phyloP scores from a whole-genome alignment of 441 rosid genomes.

The Populus hybrid region DNA sequence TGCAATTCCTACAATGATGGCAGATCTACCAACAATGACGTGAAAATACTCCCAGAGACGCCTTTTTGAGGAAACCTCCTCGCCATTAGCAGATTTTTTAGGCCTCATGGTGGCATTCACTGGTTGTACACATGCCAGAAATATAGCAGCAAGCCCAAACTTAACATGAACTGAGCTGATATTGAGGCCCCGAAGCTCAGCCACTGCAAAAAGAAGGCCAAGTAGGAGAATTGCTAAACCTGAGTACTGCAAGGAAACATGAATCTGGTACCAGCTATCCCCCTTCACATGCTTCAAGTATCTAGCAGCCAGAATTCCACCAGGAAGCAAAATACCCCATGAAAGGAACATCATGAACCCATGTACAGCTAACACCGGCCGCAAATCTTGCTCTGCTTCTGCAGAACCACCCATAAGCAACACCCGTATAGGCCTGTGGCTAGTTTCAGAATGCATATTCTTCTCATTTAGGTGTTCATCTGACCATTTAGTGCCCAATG shows the following conservation, averaged over 20 bases:
- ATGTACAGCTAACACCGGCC: slow-evolving; percentile 90
- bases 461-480: slow-evolving; percentile 64
- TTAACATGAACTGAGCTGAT: slow-evolving; percentile 77
- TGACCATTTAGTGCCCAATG: slow-evolving; percentile 92
- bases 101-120: slow-evolving; percentile 82
- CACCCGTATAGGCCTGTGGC: slow-evolving; percentile 83
- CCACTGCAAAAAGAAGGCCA: slow-evolving; percentile 91
- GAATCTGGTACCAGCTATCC: slow-evolving; percentile 89
- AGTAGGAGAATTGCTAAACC: slow-evolving; percentile 82
- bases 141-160: slow-evolving; percentile 69
- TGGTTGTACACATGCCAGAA: slow-evolving; percentile 78
- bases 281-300: slow-evolving; percentile 93
- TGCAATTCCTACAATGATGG: slow-evolving; percentile 53
- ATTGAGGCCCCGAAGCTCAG: slow-evolving; percentile 79
- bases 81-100: slow-evolving; percentile 57
- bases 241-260: slow-evolving; percentile 88
- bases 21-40: slow-evolving; percentile 62
- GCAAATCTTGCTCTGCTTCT: slow-evolving; percentile 93
- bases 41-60: slow-evolving; percentile 83
- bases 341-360: slow-evolving; percentile 99
- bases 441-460: slow-evolving; percentile 89
- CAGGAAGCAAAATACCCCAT: slow-evolving; percentile 95
- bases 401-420: slow-evolving; percentile 77
- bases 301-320: slow-evolving; percentile 85
- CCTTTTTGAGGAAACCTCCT: slow-evolving; percentile 48